These are phyloP conservation scores for Prunus kanzakura DNA, from an alignment of 306 rosid genomes.

Conservation along the genomic window DNA sequence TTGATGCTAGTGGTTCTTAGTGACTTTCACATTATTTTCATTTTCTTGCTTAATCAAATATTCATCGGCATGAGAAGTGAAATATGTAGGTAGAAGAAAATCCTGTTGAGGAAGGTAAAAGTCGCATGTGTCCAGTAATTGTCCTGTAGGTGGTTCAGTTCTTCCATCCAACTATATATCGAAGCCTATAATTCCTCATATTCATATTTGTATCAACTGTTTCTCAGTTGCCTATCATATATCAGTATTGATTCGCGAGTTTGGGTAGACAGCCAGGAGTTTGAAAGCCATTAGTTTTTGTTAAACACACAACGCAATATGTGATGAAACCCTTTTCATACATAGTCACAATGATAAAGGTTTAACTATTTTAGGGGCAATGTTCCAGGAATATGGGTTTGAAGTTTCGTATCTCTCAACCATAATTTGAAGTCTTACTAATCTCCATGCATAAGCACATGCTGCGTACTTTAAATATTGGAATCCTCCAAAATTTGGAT, in stretches of 20 bases:
- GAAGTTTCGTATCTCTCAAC: neutral
- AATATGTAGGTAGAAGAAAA: neutral
- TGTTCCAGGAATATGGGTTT: neutral
- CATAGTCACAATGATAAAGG: neutral
- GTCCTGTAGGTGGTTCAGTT: neutral
- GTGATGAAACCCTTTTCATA: neutral
- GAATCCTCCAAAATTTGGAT: conserved; percentile 1
- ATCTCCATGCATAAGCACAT: neutral
- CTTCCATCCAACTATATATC: neutral
- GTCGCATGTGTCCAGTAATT: neutral
- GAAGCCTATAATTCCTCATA: neutral
- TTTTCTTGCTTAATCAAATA: neutral
- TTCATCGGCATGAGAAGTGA: neutral
- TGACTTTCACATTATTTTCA: neutral
- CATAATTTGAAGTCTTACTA: neutral
- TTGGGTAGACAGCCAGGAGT: neutral
- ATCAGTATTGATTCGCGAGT: neutral
- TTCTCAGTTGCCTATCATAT: neutral
- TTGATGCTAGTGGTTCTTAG: neutral
- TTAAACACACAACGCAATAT: neutral
- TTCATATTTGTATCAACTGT: neutral
- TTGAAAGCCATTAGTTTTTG: neutral
- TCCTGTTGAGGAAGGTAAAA: neutral
- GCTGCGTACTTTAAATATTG: neutral
- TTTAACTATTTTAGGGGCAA: neutral